Conservation (phyloP, 345 rosid species). For the Eucalyptus leucophloia region DNA sequence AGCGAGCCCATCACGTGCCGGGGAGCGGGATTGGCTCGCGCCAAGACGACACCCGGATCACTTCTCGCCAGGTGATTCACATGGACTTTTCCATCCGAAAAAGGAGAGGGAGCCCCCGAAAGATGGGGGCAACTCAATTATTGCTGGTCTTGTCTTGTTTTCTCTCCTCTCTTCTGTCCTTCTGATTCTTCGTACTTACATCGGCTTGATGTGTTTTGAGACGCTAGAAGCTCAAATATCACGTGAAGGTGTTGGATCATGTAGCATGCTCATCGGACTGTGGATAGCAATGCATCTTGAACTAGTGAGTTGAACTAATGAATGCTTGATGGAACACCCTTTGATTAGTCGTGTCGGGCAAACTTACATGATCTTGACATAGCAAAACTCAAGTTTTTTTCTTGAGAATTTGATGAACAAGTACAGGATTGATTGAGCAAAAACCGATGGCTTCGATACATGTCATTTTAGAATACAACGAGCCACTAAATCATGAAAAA, state of each 20-base stretch:
- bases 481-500: background rate
- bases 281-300: background rate
- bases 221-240: background rate
- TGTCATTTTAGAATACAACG: background rate
- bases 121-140: background rate
- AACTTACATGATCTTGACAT: background rate
- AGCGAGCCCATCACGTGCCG: background rate
- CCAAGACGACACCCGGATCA: background rate
- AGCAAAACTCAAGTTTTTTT: background rate
- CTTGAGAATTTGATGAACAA: background rate
- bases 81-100: background rate
- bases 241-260: background rate
- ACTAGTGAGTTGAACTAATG: background rate
- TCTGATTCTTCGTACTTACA: background rate
- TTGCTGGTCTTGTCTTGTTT: background rate
- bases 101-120: background rate
- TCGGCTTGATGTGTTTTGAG: background rate
- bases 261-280: background rate
- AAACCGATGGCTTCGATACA: background rate
- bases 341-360: background rate
- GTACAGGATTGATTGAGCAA: background rate
- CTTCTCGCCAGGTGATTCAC: background rate
- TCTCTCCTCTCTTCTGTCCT: background rate
- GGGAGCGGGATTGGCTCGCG: background rate
- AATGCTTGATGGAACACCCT: background rate